These are phyloP conservation scores for Paramecium sonneborni DNA, from an alignment of 73 alveolate species.

Conservation along the genomic window DNA sequence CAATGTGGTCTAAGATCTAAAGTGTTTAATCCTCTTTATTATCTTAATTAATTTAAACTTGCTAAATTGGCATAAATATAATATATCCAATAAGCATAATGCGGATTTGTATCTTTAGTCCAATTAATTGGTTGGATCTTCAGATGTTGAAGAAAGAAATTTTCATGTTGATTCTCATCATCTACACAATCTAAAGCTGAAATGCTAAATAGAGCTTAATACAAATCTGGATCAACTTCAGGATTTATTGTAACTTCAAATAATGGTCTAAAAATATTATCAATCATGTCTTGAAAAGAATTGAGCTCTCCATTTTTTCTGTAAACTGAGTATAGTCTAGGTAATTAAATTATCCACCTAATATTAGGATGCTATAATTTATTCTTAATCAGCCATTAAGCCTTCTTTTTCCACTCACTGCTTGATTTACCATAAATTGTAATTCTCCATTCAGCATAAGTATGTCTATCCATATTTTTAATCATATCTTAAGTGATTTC, in stretches of 20 bases:
- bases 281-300: conserved; percentile 76
- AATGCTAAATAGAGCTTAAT: conserved; percentile 12
- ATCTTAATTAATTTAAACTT: conserved; percentile 69
- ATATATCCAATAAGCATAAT: conserved; percentile 80
- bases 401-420: conserved; percentile 75
- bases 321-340: conserved; percentile 76
- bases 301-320: conserved; percentile 62
- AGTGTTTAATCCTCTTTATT: conserved; percentile 66
- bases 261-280: conserved; percentile 66
- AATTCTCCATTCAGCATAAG: conserved; percentile 74
- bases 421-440: conserved; percentile 76
- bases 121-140: conserved; percentile 10
- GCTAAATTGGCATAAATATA: conserved; percentile 76
- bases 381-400: conserved; percentile 74
- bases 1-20: conserved; percentile 78
- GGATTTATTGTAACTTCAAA: conserved; percentile 64
- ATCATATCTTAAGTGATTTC: conserved; percentile 75
- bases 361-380: conserved; percentile 67
- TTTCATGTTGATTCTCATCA: conserved; percentile 75
- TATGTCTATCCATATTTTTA: conserved; percentile 66
- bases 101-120: conserved; percentile 65
- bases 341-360: conserved; percentile 81
- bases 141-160: conserved; percentile 52
- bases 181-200: conserved; percentile 82
- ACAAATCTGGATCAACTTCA: conserved; percentile 55